phyloP scores from a whole-genome alignment of 139 green algal genomes.

The Chlamydomonas incerta region DNA sequence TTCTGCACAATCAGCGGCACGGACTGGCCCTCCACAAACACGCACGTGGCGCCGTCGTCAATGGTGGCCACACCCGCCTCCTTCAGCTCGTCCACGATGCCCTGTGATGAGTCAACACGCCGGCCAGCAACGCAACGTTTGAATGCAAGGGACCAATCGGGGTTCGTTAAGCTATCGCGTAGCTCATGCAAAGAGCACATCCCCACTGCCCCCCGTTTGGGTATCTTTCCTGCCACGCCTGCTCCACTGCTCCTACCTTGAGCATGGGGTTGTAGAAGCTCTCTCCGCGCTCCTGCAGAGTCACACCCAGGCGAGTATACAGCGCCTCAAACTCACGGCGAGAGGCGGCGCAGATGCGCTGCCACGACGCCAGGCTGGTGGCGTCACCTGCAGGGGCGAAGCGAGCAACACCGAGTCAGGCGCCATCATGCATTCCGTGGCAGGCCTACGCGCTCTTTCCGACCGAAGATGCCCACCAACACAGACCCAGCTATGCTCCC shows the following conservation, averaged over 20 bases:
- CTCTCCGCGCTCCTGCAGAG: conserved; percentile 91
- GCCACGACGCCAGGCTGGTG: conserved; percentile 82
- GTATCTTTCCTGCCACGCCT: too few species aligned
- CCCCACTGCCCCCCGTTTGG: too few species aligned
- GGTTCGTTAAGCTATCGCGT: too few species aligned
- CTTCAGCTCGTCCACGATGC: conserved; percentile 84
- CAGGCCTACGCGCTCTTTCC: too few species aligned
- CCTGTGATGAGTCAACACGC: background rate
- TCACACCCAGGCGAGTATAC: conserved; percentile 89
- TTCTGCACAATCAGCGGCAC: conserved; percentile 96
- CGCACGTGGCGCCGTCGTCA: conserved; percentile 88
- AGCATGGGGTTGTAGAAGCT: conserved; percentile 98
- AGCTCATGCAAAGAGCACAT: too few species aligned
- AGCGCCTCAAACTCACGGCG: conserved; percentile 92
- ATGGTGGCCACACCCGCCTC: conserved; percentile 78
- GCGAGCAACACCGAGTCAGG: too few species aligned
- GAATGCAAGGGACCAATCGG: too few species aligned
- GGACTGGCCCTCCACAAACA: conserved; percentile 80
- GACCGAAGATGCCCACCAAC: too few species aligned
- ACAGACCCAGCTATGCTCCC: too few species aligned
- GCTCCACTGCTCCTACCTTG: conserved; percentile 11
- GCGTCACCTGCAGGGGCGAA: conserved; percentile 67
- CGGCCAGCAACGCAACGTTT: too few species aligned
- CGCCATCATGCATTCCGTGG: too few species aligned
- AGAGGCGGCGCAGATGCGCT: conserved; percentile 91